Conservation (phyloP, 441 rosid species). For the Erysimum pusillum region DNA sequence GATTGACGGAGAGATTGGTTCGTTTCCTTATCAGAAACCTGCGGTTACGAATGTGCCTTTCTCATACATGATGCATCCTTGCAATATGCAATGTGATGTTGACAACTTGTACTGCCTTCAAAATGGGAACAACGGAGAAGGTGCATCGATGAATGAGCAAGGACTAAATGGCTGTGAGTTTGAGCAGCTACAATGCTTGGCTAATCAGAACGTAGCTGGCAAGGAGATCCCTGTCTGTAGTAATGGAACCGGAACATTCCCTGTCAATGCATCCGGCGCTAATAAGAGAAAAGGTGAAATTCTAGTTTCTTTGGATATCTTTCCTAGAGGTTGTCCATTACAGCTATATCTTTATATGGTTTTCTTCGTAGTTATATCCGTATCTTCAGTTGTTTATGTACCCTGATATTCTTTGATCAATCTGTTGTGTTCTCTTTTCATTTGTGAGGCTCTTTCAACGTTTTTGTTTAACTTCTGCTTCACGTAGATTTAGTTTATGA, state of each 20-base stretch:
- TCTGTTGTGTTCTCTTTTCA: constrained; percentile 14
- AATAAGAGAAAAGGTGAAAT: constrained; percentile 77
- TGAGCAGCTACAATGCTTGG: constrained; percentile 56
- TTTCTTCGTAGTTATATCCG: constrained; percentile 3
- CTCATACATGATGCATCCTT: constrained; percentile 79
- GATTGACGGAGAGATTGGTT: constrained; percentile 96
- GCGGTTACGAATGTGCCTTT: constrained; percentile 53
- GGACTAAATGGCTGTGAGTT: constrained; percentile 68
- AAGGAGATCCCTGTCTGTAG: constrained; percentile 41
- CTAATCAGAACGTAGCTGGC: constrained; percentile 37
- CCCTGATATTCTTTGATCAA: neutral
- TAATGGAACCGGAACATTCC: constrained; percentile 33
- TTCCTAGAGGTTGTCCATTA: neutral
- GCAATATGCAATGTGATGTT: constrained; percentile 77
- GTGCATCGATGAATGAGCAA: constrained; percentile 58
- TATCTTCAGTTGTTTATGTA: neutral
- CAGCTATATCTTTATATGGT: neutral
- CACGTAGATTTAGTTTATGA: neutral
- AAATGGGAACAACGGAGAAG: constrained; percentile 61
- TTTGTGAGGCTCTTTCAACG: neutral
- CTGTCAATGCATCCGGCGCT: constrained; percentile 50
- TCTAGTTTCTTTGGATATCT: constrained; percentile 41
- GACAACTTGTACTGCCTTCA: constrained; percentile 71
- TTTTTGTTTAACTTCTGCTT: neutral
- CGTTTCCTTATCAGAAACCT: constrained; percentile 90